Conservation (phyloP, 495 filamentous ascomycete genomes). For the Penicillium cataractarum region DNA sequence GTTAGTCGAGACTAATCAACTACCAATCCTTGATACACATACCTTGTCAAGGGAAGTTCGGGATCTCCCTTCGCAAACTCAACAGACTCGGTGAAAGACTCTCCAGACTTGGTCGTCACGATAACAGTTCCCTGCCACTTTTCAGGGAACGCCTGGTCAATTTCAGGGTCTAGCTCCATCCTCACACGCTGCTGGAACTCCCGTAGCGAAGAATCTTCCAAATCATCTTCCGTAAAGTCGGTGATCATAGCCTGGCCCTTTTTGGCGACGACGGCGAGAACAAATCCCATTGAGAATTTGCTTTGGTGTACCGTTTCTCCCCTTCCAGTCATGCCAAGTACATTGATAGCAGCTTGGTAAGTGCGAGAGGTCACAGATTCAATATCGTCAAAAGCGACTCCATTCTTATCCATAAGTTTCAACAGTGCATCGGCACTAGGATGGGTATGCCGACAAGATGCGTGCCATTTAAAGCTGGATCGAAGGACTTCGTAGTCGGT, state of each 20-base stretch:
- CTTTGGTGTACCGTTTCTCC: slow-evolving; percentile 43
- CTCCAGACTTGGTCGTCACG: slow-evolving; percentile 34
- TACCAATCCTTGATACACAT: background rate
- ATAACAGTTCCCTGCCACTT: slow-evolving; percentile 38
- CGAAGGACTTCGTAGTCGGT: slow-evolving; percentile 29
- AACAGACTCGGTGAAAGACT: slow-evolving; percentile 29
- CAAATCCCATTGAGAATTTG: slow-evolving; percentile 46
- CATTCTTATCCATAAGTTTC: slow-evolving; percentile 34
- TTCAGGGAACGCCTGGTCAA: slow-evolving; percentile 36
- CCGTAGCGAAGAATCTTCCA: slow-evolving; percentile 29
- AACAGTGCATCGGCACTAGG: slow-evolving; percentile 41
- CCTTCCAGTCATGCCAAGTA: slow-evolving; percentile 33
- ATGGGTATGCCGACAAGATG: slow-evolving; percentile 42
- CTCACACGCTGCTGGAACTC: slow-evolving; percentile 35
- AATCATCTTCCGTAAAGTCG: slow-evolving; percentile 38
- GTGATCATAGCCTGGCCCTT: slow-evolving; percentile 41
- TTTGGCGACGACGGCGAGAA: slow-evolving; percentile 41
- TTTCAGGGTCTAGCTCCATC: slow-evolving; percentile 35
- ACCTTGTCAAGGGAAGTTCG: slow-evolving; percentile 37
- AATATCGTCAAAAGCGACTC: slow-evolving; percentile 35
- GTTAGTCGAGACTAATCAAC: background rate
- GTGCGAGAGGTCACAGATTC: slow-evolving; percentile 33
- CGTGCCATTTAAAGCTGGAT: slow-evolving; percentile 46
- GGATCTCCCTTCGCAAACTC: slow-evolving; percentile 41
- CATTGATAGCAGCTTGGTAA: slow-evolving; percentile 40